Percentiles rank a stretch among this genome's conserved stretches.
Evolutionary conservation across 2,329 filamentous ascomycete genomes (phyloP).

Genomic region (Grosmannia huntii): DNA sequence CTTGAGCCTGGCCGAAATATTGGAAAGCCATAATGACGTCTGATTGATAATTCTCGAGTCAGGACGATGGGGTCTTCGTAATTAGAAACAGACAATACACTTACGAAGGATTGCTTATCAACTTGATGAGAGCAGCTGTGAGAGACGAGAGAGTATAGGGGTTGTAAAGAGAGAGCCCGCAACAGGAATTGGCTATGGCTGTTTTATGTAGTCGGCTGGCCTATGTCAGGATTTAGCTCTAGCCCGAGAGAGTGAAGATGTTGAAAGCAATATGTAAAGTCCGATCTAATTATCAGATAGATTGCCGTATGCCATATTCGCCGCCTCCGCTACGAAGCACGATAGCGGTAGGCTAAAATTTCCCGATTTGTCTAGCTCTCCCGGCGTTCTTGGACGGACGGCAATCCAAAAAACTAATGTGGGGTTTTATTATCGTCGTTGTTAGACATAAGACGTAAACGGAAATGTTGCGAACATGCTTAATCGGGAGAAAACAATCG

Average conservation of each 20-base stretch:
- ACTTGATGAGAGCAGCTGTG: background rate
- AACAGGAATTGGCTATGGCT: background rate
- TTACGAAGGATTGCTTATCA: background rate
- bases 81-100: background rate
- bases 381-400: background rate
- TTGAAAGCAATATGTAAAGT: background rate
- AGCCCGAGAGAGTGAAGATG: background rate
- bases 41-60: background rate
- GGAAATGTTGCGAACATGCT: background rate
- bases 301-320: background rate
- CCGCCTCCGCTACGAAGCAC: background rate
- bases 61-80: background rate
- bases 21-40: slow-evolving; percentile 1
- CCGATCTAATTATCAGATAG: background rate
- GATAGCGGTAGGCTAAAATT: slow-evolving; percentile 5
- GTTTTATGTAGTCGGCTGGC: background rate
- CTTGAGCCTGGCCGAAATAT: slow-evolving; percentile 4
- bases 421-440: background rate
- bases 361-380: slow-evolving; percentile 1
- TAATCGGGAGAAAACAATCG: background rate
- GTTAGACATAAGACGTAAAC: background rate
- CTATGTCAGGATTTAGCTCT: background rate
- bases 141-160: background rate
- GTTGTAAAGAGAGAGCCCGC: background rate
- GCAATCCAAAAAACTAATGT: background rate